phyloP scores from a whole-genome alignment of 257 asterid genomes.

The Fraxinus americana region DNA sequence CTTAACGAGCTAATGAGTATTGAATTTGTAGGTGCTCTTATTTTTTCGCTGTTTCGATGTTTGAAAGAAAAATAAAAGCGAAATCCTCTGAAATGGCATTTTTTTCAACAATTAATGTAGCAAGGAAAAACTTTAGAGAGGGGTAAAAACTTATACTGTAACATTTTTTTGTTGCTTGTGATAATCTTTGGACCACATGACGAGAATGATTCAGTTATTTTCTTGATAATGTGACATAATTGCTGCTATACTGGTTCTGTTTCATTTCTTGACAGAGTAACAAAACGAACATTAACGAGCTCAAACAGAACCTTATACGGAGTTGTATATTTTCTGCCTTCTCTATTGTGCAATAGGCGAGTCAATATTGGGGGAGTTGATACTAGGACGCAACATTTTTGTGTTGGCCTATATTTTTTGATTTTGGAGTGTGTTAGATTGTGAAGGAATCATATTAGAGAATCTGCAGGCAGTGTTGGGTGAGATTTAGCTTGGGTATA shows the following conservation, averaged over 20 bases:
- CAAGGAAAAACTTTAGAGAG: background rate
- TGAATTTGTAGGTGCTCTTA: background rate
- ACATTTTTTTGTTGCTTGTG: background rate
- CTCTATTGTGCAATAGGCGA: background rate
- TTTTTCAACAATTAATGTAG: background rate
- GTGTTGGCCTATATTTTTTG: background rate
- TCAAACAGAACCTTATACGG: background rate
- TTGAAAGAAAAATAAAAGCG: background rate
- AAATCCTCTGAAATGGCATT: background rate
- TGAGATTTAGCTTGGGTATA: too few relatives aligned
- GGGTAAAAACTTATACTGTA: too few relatives aligned
- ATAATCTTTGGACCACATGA: background rate
- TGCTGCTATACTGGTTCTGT: background rate
- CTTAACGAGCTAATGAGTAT: too few relatives aligned
- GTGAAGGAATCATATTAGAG: background rate
- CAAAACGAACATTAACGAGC: background rate
- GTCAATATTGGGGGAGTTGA: background rate
- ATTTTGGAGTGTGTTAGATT: background rate
- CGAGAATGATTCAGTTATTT: background rate
- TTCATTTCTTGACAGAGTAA: background rate
- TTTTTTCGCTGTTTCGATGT: too few relatives aligned
- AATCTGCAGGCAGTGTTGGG: background rate
- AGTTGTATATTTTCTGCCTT: background rate
- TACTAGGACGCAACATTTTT: background rate
- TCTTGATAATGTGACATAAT: background rate